These are phyloP conservation scores for Arthrobotrys megalospora DNA, from an alignment of 2,329 filamentous ascomycete species.

Conservation along the genomic window DNA sequence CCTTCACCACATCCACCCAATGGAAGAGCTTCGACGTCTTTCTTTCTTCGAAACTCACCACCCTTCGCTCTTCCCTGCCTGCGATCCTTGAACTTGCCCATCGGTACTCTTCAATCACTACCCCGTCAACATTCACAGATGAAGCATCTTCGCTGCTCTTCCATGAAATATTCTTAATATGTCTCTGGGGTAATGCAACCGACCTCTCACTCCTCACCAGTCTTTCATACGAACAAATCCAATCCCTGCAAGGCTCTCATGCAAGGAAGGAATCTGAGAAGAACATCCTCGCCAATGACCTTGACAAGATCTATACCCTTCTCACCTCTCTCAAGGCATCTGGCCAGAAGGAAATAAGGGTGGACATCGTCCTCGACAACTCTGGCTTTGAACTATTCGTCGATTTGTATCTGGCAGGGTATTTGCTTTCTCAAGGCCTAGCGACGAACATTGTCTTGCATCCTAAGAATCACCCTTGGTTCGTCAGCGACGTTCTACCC, in stretches of 20 bases:
- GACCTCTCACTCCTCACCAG: slow-evolving; percentile 92
- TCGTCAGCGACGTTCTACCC: slow-evolving; percentile 94
- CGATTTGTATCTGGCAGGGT: slow-evolving; percentile 91
- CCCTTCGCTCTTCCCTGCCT: slow-evolving; percentile 90
- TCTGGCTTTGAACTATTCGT: slow-evolving; percentile 98
- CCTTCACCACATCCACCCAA: slow-evolving; percentile 81
- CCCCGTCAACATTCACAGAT: slow-evolving; percentile 66
- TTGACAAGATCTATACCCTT: slow-evolving; percentile 78
- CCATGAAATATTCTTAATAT: slow-evolving; percentile 94
- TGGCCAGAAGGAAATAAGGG: slow-evolving; percentile 77
- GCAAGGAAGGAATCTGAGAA: slow-evolving; percentile 88
- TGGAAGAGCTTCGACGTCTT: slow-evolving; percentile 96
- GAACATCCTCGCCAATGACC: slow-evolving; percentile 92
- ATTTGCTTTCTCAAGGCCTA: slow-evolving; percentile 85
- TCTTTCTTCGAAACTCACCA: slow-evolving; percentile 87
- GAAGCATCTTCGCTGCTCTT: slow-evolving; percentile 85
- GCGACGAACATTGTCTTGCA: slow-evolving; percentile 90
- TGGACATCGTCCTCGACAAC: slow-evolving; percentile 97
- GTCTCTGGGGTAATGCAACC: slow-evolving; percentile 96
- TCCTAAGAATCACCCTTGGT: slow-evolving; percentile 97
- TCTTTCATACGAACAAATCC: slow-evolving; percentile 93
- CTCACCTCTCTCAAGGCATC: slow-evolving; percentile 77
- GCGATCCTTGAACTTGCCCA: slow-evolving; percentile 85
- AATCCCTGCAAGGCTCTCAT: slow-evolving; percentile 91
- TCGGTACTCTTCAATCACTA: slow-evolving; percentile 79